Percentiles rank a stretch among this genome's conserved stretches.
Conservation (phyloP, 2,329 filamentous ascomycete genomes). For the Trichoderma sp. region DNA sequence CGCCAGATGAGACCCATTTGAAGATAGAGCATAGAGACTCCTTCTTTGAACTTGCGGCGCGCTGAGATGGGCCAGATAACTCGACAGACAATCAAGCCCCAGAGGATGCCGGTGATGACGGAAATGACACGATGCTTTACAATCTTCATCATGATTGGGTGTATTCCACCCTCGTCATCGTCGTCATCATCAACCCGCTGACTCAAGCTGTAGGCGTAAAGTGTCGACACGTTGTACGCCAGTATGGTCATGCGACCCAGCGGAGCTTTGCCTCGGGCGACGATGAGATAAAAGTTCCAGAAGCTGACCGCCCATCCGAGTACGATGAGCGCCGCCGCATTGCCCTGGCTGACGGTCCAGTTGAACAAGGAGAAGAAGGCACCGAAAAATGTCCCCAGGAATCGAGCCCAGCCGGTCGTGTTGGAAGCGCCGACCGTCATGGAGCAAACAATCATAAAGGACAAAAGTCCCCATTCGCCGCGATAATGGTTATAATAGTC, state of each 20-base stretch:
- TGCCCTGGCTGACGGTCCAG: conserved; percentile 74
- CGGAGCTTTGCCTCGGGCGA: conserved; percentile 76
- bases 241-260: conserved; percentile 88
- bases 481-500: conserved; percentile 80
- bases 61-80: conserved; percentile 89
- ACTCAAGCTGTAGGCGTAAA: conserved; percentile 86
- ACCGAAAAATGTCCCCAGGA: conserved; percentile 78
- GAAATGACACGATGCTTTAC: conserved; percentile 79
- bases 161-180: conserved; percentile 78
- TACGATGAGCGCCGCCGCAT: conserved; percentile 69
- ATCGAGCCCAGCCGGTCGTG: conserved; percentile 80
- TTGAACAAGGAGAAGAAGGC: conserved; percentile 70
- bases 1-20: conserved; percentile 94
- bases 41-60: conserved; percentile 79
- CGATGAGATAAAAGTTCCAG: conserved; percentile 81
- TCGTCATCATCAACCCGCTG: conserved; percentile 72
- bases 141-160: conserved; percentile 81
- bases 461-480: conserved; percentile 92
- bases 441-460: conserved; percentile 92
- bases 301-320: conserved; percentile 77
- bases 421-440: conserved; percentile 95
- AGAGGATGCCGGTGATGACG: conserved; percentile 78
- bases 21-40: conserved; percentile 79
- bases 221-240: conserved; percentile 87
- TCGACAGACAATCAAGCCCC: conserved; percentile 84